Conservation (phyloP, 352 stramenopile species). For the Globisporangium radiosum region DNA sequence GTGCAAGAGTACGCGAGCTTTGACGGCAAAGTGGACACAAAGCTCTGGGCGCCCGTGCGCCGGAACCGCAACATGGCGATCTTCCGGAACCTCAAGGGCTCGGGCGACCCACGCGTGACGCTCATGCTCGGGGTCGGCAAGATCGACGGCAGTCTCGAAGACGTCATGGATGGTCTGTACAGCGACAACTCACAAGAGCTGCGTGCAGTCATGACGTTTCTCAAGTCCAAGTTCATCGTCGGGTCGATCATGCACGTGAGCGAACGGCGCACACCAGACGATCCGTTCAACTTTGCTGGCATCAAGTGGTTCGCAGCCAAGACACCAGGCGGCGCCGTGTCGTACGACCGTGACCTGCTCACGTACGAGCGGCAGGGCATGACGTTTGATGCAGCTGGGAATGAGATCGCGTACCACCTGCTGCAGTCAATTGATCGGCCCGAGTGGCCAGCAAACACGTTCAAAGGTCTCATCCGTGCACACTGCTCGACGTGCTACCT, state of each 20-base stretch:
- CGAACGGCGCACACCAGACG: constrained; percentile 18
- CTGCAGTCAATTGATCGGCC: constrained; percentile 34
- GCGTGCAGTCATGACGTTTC: constrained; percentile 20
- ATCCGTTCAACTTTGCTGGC: constrained; percentile 32
- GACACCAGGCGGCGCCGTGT: constrained; percentile 16
- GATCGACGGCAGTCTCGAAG: constrained; percentile 9
- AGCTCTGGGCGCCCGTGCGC: constrained; percentile 11
- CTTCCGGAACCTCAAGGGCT: constrained; percentile 11
- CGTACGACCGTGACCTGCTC: constrained; percentile 30
- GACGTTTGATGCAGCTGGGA: constrained; percentile 20
- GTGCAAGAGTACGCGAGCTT: constrained; percentile 14
- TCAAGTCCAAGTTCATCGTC: constrained; percentile 28
- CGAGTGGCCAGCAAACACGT: constrained; percentile 31
- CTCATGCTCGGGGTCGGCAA: constrained; percentile 6
- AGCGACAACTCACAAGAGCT: constrained; percentile 28
- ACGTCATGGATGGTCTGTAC: constrained; percentile 44
- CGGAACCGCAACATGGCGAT: constrained; percentile 13
- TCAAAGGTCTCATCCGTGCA: constrained; percentile 26
- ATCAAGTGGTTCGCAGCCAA: constrained; percentile 38
- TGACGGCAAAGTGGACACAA: constrained; percentile 6
- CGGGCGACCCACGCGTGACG: constrained; percentile 6
- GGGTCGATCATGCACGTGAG: constrained; percentile 24
- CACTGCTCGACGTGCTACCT: constrained; percentile 31
- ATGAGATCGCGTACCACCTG: constrained; percentile 36
- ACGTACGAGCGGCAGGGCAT: constrained; percentile 39